Evolutionary conservation across 768 basidiomycete species (phyloP).

Genomic region (Trametes cingulata): DNA sequence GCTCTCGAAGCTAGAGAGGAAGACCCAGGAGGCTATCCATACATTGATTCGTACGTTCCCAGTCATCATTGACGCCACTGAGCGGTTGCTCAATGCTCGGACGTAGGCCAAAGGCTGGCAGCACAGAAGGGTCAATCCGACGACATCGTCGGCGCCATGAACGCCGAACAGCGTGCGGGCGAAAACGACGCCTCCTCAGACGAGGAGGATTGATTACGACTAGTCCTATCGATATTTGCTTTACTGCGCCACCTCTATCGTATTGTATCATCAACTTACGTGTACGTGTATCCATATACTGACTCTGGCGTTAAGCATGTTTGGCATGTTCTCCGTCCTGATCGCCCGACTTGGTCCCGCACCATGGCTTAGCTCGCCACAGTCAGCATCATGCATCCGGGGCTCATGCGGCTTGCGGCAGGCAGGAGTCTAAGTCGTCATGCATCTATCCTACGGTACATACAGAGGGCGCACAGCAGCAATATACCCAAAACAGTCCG

Average conservation of each 20-base stretch:
- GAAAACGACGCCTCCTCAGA: slow-evolving; percentile 57
- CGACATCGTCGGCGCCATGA: slow-evolving; percentile 83
- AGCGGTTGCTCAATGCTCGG: background rate
- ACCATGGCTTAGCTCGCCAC: background rate
- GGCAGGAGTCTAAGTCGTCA: slow-evolving; percentile 5
- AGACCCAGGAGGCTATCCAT: slow-evolving; percentile 90
- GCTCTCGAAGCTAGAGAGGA: slow-evolving; percentile 82
- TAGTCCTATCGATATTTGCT: slow-evolving; percentile 9
- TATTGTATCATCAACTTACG: slow-evolving; percentile 17
- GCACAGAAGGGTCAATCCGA: slow-evolving; percentile 78
- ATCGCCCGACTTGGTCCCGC: background rate
- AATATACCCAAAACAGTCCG: slow-evolving; percentile 10
- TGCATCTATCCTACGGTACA: slow-evolving; percentile 10
- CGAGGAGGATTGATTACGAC: slow-evolving; percentile 54
- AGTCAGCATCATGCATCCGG: background rate
- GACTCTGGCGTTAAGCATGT: slow-evolving; percentile 7
- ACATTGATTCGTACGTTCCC: slow-evolving; percentile 80
- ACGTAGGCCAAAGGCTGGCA: slow-evolving; percentile 72
- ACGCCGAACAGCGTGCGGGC: slow-evolving; percentile 63
- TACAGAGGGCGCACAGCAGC: slow-evolving; percentile 1
- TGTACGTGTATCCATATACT: slow-evolving; percentile 21
- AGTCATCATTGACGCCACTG: background rate
- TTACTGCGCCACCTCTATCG: slow-evolving; percentile 15
- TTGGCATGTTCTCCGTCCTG: slow-evolving; percentile 10
- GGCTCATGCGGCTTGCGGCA: background rate